Base-by-base conservation (phyloP, 306 rosid species). In the Fagus crenata region DNA sequence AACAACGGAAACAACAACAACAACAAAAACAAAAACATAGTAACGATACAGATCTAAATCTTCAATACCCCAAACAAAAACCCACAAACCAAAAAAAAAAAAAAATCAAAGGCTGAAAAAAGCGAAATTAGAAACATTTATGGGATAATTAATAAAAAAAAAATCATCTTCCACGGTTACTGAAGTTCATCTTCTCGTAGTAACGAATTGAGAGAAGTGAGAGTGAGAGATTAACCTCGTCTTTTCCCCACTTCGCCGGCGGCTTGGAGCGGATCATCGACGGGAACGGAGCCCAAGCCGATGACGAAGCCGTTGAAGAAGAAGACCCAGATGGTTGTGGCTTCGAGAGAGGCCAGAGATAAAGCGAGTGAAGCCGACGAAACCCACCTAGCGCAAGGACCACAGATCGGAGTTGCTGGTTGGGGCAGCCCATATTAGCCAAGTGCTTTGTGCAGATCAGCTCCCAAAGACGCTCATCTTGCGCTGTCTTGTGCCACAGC, bases 401-500 rank as follows among this genome's bases (percentile, higher is more conserved):
- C 28, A 96, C 99, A 33, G 98, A 92, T 89, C 99, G 87, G 7
- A 96, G 83, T 82, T 92, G 99, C 78, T 89, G 89, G 69, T 89
- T 89, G n/a, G 88, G 88, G 73, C 93, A 96, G 39, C 93, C 98
- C 41, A 85, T 91, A 89, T 96, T 96, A 0, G 89, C 88, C 99
- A 93, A 91, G 84, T 96, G 97, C 56, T 89, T 86, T 0, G 94
- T 96, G 69, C 99, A 96, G 89, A 96, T 96, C 86, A 96, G 87
- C 88, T 96, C 99, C 99, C 99, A 96, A 1, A 96, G 98, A 73
- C 99, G 88, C 91, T 96, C 99, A 60, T 96, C 99, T 71, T 87
- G 88, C 4, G 93, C 91, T 8, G 99, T 91, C 65, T 87, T 90
- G 77, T 89, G 89, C 99, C 99, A 96, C 84, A 92, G 98, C 77